A percentile compares a stretch with the other conserved stretches of the same genome.
These are phyloP conservation scores for Leucaena leucocephala DNA, from an alignment of 306 rosid species.

Conservation along the genomic window DNA sequence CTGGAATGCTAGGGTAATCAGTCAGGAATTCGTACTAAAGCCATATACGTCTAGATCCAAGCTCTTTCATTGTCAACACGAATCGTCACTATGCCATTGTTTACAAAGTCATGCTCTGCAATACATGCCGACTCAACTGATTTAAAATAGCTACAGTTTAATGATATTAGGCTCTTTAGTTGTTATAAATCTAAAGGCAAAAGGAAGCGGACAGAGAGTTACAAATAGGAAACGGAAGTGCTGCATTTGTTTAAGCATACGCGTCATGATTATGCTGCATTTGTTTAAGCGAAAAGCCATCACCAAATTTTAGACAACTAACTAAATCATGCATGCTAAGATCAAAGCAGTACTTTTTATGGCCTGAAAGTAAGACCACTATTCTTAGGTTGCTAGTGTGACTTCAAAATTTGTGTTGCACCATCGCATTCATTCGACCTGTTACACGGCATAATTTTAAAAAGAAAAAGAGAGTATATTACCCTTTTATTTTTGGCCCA, in stretches of 20 bases:
- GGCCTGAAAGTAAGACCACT: neutral
- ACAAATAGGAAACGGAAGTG: neutral
- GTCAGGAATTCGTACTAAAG: neutral
- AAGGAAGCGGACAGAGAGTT: neutral
- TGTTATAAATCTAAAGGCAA: neutral
- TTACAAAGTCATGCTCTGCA: neutral
- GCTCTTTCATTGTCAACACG: constrained; percentile 6
- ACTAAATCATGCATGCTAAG: neutral
- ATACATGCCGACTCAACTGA: neutral
- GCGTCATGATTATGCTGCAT: neutral
- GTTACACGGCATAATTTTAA: no score
- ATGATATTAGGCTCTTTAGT: neutral
- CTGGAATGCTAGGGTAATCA: neutral
- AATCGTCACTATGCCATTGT: neutral
- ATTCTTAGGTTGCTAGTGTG: no score
- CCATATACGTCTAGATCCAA: neutral
- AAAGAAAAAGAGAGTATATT: neutral
- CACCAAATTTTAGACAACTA: neutral
- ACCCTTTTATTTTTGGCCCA: neutral
- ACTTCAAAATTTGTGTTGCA: no score
- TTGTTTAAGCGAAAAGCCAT: neutral
- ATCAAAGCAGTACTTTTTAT: neutral
- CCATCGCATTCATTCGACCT: neutral
- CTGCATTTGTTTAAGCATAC: neutral
- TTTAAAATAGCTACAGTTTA: neutral